These are phyloP conservation scores for Dalbergia cultrata DNA, from an alignment of 306 rosid species.

Conservation along the genomic window DNA sequence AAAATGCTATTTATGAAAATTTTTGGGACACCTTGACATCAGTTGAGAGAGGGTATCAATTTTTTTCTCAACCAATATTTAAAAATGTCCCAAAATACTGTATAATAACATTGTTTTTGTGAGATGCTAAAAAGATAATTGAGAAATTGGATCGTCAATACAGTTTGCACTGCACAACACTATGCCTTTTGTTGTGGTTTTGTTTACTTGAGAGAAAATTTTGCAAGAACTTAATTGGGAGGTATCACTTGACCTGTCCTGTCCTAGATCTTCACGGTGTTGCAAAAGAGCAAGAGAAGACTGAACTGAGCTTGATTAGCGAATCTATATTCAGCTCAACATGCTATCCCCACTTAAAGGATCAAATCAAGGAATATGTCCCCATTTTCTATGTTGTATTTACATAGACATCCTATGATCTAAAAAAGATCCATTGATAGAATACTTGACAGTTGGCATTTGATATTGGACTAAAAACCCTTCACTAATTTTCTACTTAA, in stretches of 20 bases:
- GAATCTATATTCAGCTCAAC: conserved; percentile 14
- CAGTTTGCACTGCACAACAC: no score
- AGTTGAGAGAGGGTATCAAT: no score
- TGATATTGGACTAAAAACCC: conserved; percentile 15
- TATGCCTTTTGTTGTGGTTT: no score
- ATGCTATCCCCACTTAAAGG: conserved; percentile 45
- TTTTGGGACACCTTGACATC: no score
- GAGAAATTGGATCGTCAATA: not conserved
- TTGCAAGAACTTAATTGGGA: conserved; percentile 4
- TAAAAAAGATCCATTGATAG: conserved; percentile 41
- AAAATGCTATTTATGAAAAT: no score
- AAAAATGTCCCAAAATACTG: no score
- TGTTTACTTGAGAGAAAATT: not conserved
- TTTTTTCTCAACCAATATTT: no score
- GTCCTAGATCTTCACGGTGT: conserved; percentile 22
- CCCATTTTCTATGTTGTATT: conserved; percentile 64
- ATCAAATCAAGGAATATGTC: conserved; percentile 46
- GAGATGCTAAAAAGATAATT: not conserved
- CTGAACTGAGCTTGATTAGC: conserved; percentile 35
- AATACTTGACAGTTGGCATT: conserved; percentile 33
- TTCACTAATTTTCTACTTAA: conserved; percentile 40
- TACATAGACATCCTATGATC: conserved; percentile 63
- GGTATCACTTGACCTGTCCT: conserved; percentile 30
- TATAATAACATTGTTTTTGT: no score
- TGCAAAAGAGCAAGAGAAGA: conserved; percentile 17